Evolutionary conservation across 306 rosid species (phyloP).

Genomic region (Cicer arietinum): DNA sequence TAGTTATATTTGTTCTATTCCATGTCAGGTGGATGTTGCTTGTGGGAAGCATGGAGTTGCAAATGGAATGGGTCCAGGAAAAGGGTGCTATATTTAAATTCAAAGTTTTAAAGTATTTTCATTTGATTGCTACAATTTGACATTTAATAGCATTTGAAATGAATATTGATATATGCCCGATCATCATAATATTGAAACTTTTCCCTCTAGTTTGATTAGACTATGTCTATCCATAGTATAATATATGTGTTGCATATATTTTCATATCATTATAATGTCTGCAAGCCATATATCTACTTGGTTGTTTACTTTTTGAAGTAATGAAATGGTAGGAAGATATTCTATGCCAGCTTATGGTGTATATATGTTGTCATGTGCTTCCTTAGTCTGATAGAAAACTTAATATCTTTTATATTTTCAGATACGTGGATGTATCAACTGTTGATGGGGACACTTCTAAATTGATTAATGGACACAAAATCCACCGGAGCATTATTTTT

Average conservation of each 20-base stretch:
- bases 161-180: conserved; percentile 7
- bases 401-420: conserved; percentile 47
- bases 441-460: conserved; percentile 84
- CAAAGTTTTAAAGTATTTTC: background rate
- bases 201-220: conserved; percentile 22
- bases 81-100: conserved; percentile 66
- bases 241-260: conserved; percentile 13
- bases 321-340: conserved; percentile 4
- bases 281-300: background rate
- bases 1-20: conserved; percentile 30
- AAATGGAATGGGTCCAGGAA: conserved; percentile 81
- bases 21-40: conserved; percentile 80
- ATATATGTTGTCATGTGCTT: conserved; percentile 8
- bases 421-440: conserved; percentile 95
- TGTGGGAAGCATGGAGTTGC: conserved; percentile 81
- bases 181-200: background rate
- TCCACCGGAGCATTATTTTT: conserved; percentile 85
- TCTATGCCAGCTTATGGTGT: background rate
- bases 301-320: conserved; percentile 9
- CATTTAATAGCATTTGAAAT: conserved; percentile 35
- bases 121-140: conserved; percentile 24
- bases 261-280: conserved; percentile 6
- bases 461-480: conserved; percentile 62
- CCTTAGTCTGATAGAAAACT: conserved; percentile 30
- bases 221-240: background rate